Evolutionary conservation across 108 stramenopile genomes (phyloP).

Genomic region (Fistulifera solaris): DNA sequence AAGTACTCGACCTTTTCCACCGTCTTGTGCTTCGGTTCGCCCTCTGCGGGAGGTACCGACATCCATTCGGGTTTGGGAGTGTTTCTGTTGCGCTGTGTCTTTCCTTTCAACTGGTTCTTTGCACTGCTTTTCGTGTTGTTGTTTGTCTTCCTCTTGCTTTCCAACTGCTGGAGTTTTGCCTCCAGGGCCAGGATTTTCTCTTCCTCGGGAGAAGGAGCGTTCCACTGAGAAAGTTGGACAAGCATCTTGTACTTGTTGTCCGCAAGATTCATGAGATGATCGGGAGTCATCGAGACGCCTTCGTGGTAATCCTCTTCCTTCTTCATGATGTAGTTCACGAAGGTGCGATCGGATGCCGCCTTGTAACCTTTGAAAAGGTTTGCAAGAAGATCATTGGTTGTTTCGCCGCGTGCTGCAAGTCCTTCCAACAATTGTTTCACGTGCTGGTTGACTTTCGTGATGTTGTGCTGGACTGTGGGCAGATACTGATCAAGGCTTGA

Average conservation of each 20-base stretch:
- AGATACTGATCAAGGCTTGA: no score
- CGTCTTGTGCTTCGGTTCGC: no score
- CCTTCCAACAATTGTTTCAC: slow-evolving; percentile 7
- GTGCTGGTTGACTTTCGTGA: slow-evolving; percentile 21
- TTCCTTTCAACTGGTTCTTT: no score
- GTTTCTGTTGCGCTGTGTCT: no score
- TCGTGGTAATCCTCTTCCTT: slow-evolving; percentile 19
- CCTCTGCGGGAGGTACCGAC: no score
- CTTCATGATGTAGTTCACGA: slow-evolving; percentile 15
- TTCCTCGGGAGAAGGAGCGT: slow-evolving; percentile 3
- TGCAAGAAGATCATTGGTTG: slow-evolving; percentile 8
- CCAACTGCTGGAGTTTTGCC: no score
- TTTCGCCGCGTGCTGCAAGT: slow-evolving; percentile 16
- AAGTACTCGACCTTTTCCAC: no score
- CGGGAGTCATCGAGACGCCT: slow-evolving; percentile 9
- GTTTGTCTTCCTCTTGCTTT: no score
- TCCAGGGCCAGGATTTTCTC: slow-evolving; percentile 24
- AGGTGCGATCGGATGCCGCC: slow-evolving; percentile 3
- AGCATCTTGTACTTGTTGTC: slow-evolving; percentile 18
- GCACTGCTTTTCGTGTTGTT: no score
- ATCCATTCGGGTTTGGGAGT: no score
- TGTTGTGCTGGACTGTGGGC: slow-evolving; percentile 10
- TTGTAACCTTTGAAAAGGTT: slow-evolving; percentile 34
- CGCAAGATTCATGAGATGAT: slow-evolving; percentile 18
- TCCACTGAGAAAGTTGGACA: slow-evolving; percentile 7